A percentile compares a stretch with the other conserved stretches of the same genome.
Conservation (phyloP, 2,329 filamentous ascomycete species). For the Diaporthe sp. region DNA sequence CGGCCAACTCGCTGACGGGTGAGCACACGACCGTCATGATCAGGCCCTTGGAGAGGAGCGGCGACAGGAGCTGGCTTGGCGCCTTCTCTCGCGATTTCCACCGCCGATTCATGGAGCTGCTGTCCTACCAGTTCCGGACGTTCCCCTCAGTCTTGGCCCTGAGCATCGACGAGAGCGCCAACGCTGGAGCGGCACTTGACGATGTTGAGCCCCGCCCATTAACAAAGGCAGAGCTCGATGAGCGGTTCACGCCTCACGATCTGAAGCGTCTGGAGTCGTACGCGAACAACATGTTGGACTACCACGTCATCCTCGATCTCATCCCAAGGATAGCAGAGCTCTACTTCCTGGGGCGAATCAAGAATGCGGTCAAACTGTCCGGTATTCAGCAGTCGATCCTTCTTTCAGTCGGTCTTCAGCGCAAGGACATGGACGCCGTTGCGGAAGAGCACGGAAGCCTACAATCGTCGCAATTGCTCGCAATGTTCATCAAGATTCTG, state of each 20-base stretch:
- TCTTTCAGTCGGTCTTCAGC: constrained; percentile 90
- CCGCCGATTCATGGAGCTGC: constrained; percentile 87
- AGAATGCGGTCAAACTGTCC: constrained; percentile 75
- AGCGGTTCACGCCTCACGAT: constrained; percentile 87
- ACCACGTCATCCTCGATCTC: constrained; percentile 96
- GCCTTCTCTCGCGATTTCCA: constrained; percentile 96
- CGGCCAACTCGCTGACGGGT: constrained; percentile 94
- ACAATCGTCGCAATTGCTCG: constrained; percentile 82
- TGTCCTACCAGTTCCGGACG: constrained; percentile 91
- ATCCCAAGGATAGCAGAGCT: constrained; percentile 84
- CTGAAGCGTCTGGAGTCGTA: constrained; percentile 96
- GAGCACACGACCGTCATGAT: constrained; percentile 99
- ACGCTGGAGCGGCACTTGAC: constrained; percentile 77
- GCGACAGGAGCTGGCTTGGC: constrained; percentile 86
- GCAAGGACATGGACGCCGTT: constrained; percentile 85
- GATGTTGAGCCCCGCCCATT: constrained; percentile 64
- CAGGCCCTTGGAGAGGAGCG: constrained; percentile 76
- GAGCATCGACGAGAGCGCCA: constrained; percentile 89
- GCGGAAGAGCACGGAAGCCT: constrained; percentile 80
- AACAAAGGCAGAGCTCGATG: constrained; percentile 81
- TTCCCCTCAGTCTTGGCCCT: constrained; percentile 85
- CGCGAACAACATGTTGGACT: constrained; percentile 96
- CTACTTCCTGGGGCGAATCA: constrained; percentile 86
- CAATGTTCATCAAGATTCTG: constrained; percentile 97
- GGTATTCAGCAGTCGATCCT: constrained; percentile 90